Conservation (phyloP, 768 basidiomycete species). For the Tephrocybe sp. region DNA sequence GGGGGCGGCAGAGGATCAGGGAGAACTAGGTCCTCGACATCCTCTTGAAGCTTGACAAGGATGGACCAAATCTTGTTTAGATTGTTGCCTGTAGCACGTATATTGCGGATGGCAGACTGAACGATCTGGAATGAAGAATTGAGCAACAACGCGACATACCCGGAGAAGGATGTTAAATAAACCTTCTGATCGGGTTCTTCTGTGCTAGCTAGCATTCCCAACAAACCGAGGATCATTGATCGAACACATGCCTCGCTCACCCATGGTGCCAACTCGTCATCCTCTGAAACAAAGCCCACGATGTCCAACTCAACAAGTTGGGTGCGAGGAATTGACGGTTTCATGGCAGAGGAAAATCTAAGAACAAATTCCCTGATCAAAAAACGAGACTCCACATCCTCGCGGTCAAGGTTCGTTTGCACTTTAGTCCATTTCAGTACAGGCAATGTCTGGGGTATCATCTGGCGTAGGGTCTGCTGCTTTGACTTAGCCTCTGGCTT, state of each 20-base stretch:
- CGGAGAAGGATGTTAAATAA: not conserved
- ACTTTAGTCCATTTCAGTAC: conserved; percentile 56
- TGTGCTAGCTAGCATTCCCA: conserved; percentile 52
- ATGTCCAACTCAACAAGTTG: conserved; percentile 68
- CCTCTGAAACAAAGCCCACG: conserved; percentile 38
- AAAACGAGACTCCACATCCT: conserved; percentile 60
- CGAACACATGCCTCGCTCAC: conserved; percentile 66
- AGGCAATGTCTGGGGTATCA: conserved; percentile 40
- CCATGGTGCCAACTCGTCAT: conserved; percentile 51
- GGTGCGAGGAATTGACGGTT: conserved; percentile 38
- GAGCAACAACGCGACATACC: not conserved
- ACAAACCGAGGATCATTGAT: conserved; percentile 59
- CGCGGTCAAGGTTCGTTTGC: conserved; percentile 38
- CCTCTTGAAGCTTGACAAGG: conserved; percentile 48
- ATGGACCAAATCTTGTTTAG: conserved; percentile 64
- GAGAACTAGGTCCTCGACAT: conserved; percentile 26
- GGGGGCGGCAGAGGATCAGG: conserved; percentile 65
- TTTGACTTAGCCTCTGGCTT: conserved; percentile 17
- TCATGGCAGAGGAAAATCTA: conserved; percentile 57
- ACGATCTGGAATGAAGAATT: conserved; percentile 31
- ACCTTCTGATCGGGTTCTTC: conserved; percentile 39
- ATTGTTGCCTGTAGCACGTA: conserved; percentile 53
- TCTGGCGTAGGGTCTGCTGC: conserved; percentile 25
- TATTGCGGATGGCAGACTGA: conserved; percentile 46
- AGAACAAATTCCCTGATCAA: conserved; percentile 74